These are phyloP conservation scores for Orbilia oligospora DNA, from an alignment of 2,329 filamentous ascomycete species.

Conservation along the genomic window DNA sequence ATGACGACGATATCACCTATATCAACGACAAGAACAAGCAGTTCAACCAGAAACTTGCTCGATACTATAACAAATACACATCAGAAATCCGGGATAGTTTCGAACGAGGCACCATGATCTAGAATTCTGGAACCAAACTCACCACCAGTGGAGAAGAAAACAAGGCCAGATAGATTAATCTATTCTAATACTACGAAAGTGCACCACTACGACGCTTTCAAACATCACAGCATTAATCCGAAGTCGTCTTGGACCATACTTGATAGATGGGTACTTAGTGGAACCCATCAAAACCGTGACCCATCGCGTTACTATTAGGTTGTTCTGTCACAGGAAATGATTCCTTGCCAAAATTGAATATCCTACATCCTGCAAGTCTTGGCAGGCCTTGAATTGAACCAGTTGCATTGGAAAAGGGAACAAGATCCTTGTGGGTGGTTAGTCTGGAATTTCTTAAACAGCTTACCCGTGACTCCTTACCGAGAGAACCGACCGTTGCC, in stretches of 20 bases:
- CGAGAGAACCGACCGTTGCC: neutral
- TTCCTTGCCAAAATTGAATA: neutral
- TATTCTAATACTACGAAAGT: neutral
- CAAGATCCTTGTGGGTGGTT: too few relatives aligned
- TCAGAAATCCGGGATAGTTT: slow-evolving; percentile 97
- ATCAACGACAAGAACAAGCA: slow-evolving; percentile 99
- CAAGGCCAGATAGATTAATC: slow-evolving; percentile 42
- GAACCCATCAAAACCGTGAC: neutral
- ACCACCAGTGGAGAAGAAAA: slow-evolving; percentile 36
- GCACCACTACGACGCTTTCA: neutral
- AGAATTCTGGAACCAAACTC: slow-evolving; percentile 64
- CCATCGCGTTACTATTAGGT: neutral
- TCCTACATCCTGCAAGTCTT: neutral
- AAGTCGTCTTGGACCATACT: too few relatives aligned
- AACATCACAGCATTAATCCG: neutral
- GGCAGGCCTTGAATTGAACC: neutral
- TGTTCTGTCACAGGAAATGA: neutral
- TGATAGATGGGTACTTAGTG: neutral
- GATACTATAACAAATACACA: slow-evolving; percentile 99
- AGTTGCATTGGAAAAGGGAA: too few relatives aligned
- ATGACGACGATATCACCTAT: slow-evolving; percentile 93
- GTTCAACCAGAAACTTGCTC: slow-evolving; percentile 96
- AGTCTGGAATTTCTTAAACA: neutral
- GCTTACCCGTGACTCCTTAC: too few relatives aligned
- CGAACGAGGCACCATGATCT: slow-evolving; percentile 97